Conservation (phyloP, 768 basidiomycete species). For the Boletus rex-veris region DNA sequence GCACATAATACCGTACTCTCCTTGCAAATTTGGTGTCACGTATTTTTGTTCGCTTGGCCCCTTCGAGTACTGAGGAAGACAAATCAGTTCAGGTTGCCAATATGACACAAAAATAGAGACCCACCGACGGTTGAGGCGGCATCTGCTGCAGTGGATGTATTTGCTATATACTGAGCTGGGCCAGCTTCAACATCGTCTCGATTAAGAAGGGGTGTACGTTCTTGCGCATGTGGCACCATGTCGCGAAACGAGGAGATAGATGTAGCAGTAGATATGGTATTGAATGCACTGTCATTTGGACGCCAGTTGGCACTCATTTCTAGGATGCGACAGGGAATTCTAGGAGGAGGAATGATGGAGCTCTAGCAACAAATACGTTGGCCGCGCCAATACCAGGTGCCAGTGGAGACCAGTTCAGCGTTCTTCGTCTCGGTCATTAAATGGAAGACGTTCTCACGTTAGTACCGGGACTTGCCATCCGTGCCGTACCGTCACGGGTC, state of each 20-base stretch:
- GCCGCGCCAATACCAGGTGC: too few relatives aligned
- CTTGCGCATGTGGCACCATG: conserved; percentile 18
- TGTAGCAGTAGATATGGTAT: conserved; percentile 27
- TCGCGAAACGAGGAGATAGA: conserved; percentile 26
- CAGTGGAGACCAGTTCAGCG: too few relatives aligned
- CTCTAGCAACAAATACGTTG: background rate
- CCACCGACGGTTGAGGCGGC: conserved; percentile 20
- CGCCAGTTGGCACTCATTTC: conserved; percentile 12
- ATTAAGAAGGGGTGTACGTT: conserved; percentile 23
- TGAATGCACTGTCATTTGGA: conserved; percentile 9
- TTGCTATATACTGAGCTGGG: conserved; percentile 18
- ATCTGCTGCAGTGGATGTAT: conserved; percentile 12
- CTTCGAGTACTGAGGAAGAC: conserved; percentile 6
- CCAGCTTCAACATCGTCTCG: conserved; percentile 28
- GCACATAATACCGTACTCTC: conserved; percentile 70
- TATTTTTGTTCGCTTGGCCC: conserved; percentile 13
- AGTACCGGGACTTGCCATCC: too few relatives aligned
- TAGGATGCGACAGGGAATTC: background rate
- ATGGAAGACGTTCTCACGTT: too few relatives aligned
- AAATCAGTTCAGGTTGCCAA: background rate
- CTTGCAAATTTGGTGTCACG: conserved; percentile 39
- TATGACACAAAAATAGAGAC: background rate
- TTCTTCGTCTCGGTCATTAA: too few relatives aligned
- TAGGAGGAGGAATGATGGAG: background rate
- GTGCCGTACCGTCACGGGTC: too few relatives aligned